These are phyloP conservation scores for Baudoinia panamericana DNA, from an alignment of 495 filamentous ascomycete genomes.

Conservation along the genomic window DNA sequence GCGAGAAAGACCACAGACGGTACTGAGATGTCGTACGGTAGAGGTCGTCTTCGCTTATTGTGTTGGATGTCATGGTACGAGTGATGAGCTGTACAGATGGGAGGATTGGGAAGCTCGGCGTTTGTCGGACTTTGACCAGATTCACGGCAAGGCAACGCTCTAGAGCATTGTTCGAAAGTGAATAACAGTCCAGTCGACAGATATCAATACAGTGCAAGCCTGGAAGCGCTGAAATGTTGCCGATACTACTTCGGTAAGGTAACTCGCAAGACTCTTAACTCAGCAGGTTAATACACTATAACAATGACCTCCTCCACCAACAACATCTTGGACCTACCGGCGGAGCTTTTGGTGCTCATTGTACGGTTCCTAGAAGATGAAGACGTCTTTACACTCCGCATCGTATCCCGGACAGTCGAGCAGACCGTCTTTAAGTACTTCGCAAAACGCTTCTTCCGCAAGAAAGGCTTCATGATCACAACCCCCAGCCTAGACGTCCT, in stretches of 20 bases:
- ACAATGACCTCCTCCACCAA: not conserved
- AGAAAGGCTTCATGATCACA: constrained; percentile 19
- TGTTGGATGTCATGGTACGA: constrained; percentile 10
- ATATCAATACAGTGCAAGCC: too few species aligned
- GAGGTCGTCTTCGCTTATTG: constrained; percentile 69
- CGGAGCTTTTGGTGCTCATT: constrained; percentile 15
- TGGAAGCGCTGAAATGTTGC: too few species aligned
- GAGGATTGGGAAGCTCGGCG: not conserved
- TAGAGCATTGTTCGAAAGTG: too few species aligned
- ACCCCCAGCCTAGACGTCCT: constrained; percentile 5
- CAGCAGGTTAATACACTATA: too few species aligned
- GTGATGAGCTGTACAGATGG: not conserved
- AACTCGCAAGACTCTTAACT: too few species aligned
- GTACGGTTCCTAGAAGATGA: constrained; percentile 2
- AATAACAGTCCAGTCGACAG: too few species aligned
- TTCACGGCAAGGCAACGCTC: not conserved
- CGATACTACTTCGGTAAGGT: too few species aligned
- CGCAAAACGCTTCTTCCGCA: constrained; percentile 19
- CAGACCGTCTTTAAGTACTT: constrained; percentile 5
- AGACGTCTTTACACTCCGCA: constrained; percentile 8
- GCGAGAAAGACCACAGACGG: constrained; percentile 84
- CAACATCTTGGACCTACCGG: constrained; percentile 8
- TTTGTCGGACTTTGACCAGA: constrained; percentile 1
- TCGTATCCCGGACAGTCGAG: constrained; percentile 1
- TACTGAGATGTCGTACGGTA: constrained; percentile 89